These are phyloP conservation scores for Diaporthe aspalathi DNA, from an alignment of 2,329 filamentous ascomycete species.

Conservation along the genomic window DNA sequence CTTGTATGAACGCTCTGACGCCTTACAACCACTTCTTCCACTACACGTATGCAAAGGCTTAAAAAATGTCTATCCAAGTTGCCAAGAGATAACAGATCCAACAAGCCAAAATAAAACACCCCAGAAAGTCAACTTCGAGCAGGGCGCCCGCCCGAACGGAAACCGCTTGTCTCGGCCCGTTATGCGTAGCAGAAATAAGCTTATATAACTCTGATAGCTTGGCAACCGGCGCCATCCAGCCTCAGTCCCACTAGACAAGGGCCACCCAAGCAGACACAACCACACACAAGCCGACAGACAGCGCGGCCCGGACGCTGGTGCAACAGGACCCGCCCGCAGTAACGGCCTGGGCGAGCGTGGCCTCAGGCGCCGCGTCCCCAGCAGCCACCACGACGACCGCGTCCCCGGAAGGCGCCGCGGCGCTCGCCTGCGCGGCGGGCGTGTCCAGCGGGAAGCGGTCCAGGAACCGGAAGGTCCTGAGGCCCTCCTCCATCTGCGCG, in stretches of 20 bases:
- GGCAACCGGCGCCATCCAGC: too few relatives aligned
- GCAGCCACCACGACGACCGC: background rate
- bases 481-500: conserved; percentile 63
- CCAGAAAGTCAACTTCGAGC: background rate
- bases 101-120: background rate
- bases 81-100: background rate
- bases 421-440: background rate
- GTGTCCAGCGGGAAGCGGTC: conserved; percentile 71
- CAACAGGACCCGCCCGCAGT: background rate
- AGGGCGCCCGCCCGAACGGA: conserved; percentile 5
- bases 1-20: conserved; percentile 9
- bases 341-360: conserved; percentile 5
- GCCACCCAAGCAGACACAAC: background rate
- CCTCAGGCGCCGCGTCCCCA: background rate
- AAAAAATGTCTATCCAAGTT: background rate
- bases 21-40: background rate
- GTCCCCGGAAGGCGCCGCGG: background rate
- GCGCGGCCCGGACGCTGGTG: background rate
- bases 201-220: background rate
- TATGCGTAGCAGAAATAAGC: background rate
- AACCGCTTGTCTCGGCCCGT: background rate
- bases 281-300: background rate
- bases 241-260: background rate
- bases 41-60: background rate
- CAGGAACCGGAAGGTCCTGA: conserved; percentile 74